Percentiles rank a stretch among this genome's conserved stretches.
Conservation (phyloP, 352 stramenopile genomes). For the Globisporangium spiculum region DNA sequence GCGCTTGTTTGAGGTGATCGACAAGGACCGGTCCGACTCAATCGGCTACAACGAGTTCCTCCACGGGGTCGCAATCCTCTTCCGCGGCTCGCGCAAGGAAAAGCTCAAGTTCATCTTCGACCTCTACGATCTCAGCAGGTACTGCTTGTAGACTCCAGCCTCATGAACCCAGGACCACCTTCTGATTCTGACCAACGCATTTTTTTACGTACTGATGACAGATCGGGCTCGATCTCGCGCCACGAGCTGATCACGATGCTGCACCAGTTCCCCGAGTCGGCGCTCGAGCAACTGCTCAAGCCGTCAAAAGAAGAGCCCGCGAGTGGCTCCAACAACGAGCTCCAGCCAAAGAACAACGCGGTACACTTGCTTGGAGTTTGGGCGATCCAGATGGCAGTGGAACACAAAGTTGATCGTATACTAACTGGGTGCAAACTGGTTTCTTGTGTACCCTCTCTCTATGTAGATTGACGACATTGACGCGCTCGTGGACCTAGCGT, state of each 20-base stretch:
- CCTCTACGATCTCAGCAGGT: constrained; percentile 90
- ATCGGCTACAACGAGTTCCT: constrained; percentile 93
- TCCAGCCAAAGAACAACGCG: constrained; percentile 10
- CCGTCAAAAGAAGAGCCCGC: constrained; percentile 30
- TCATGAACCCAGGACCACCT: not conserved
- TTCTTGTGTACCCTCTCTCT: not conserved
- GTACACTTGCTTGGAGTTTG: constrained; percentile 6
- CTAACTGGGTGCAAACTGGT: not conserved
- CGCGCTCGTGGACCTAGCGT: constrained; percentile 79
- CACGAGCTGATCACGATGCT: constrained; percentile 85
- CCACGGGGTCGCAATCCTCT: constrained; percentile 82
- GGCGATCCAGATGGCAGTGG: not conserved
- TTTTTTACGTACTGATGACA: constrained; percentile 7
- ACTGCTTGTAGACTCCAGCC: not conserved
- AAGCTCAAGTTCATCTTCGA: constrained; percentile 94
- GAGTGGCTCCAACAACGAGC: not conserved
- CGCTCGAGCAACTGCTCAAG: constrained; percentile 52
- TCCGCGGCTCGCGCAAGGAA: constrained; percentile 83
- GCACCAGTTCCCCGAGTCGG: constrained; percentile 77
- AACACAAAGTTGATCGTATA: not conserved
- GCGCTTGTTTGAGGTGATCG: constrained; percentile 90
- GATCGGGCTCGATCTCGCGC: constrained; percentile 83
- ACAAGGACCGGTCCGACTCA: constrained; percentile 84
- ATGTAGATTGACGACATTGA: constrained; percentile 71
- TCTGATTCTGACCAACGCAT: not conserved